These are phyloP conservation scores for Wickerhamiella dianesei DNA, from an alignment of 805 yeast genomes.

Conservation along the genomic window DNA sequence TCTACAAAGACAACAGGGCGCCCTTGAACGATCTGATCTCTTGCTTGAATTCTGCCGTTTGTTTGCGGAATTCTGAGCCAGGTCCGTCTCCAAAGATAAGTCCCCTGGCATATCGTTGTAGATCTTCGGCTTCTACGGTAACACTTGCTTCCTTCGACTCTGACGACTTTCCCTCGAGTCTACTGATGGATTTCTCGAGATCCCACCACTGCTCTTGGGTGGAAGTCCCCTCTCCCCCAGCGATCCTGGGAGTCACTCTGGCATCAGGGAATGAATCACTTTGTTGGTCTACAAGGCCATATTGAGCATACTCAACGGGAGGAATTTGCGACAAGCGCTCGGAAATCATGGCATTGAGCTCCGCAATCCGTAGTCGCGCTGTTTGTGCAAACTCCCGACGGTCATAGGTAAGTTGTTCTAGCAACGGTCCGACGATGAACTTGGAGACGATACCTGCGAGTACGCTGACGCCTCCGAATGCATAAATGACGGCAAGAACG, in stretches of 20 bases:
- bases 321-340: constrained; percentile 17
- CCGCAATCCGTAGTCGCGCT: constrained; percentile 18
- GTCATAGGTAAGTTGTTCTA: constrained; percentile 23
- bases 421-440: constrained; percentile 23
- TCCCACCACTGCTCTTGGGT: neutral
- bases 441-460: constrained; percentile 21
- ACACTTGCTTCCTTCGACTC: neutral
- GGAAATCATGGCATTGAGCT: constrained; percentile 18
- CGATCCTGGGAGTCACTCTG: neutral
- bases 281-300: constrained; percentile 17
- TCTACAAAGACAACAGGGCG: constrained; percentile 3
- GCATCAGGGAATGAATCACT: neutral
- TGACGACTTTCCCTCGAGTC: neutral
- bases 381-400: constrained; percentile 22
- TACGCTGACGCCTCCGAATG: constrained; percentile 24
- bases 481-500: constrained; percentile 22
- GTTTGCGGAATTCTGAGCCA: constrained; percentile 1
- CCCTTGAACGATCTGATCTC: constrained; percentile 13
- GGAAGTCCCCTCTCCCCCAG: too few species aligned
- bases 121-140: constrained; percentile 7
- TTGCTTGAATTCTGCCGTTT: constrained; percentile 6
- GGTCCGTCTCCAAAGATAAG: constrained; percentile 10
- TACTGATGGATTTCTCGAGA: neutral
- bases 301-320: constrained; percentile 4
- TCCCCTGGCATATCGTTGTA: constrained; percentile 6